Conservation (phyloP, 495 filamentous ascomycete genomes). For the Neurospora sp. region DNA sequence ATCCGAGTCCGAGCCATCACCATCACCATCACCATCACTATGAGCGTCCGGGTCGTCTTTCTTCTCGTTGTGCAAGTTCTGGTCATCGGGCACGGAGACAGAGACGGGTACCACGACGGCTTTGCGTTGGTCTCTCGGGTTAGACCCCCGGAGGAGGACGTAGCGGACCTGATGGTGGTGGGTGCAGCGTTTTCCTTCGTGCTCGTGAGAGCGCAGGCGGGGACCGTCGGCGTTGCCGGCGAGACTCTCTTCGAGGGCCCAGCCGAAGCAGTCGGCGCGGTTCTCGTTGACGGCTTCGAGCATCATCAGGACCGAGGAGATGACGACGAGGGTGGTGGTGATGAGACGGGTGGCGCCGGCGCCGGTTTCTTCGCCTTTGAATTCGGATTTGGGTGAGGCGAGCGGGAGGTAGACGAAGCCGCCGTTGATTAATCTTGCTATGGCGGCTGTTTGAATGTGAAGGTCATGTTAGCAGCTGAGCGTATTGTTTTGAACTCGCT, state of each 20-base stretch:
- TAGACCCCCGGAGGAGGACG: background rate
- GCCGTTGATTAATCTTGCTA: conserved; percentile 58
- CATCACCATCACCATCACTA: background rate
- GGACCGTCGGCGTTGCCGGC: conserved; percentile 18
- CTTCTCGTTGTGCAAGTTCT: background rate
- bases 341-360: conserved; percentile 55
- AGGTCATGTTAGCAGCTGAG: background rate
- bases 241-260: conserved; percentile 48
- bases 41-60: background rate
- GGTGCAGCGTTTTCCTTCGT: conserved; percentile 34
- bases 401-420: conserved; percentile 60
- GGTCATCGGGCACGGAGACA: background rate
- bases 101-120: background rate
- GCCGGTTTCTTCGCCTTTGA: conserved; percentile 36
- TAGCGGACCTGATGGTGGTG: conserved; percentile 35
- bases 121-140: background rate
- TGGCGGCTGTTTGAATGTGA: conserved; percentile 24
- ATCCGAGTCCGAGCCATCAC: background rate
- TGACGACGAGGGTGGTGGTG: conserved; percentile 59
- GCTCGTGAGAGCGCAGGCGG: conserved; percentile 18
- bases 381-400: conserved; percentile 41
- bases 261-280: conserved; percentile 57
- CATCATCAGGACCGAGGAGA: conserved; percentile 55
- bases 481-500: background rate
- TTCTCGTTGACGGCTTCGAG: conserved; percentile 63